Evolutionary conservation across 768 basidiomycete species (phyloP), one percentile per base, ranked within the genome.

Genomic region (Mycena latifolia): DNA sequence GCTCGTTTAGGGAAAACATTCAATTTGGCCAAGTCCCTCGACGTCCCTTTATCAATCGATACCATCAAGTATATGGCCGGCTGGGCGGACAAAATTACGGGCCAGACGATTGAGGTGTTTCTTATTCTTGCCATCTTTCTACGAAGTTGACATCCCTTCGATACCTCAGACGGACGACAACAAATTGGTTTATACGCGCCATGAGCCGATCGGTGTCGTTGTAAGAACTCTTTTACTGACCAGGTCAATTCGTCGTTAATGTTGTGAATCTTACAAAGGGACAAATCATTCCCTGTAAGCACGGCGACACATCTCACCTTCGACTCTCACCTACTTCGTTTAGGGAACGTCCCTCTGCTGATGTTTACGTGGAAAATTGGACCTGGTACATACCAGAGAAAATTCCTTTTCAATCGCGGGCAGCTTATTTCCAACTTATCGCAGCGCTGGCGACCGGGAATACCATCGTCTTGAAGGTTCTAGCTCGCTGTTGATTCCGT

Each of bases 391-490:
- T n/a, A n/a, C n/a, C n/a, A n/a, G n/a, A n/a, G n/a, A n/a, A n/a
- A n/a, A n/a, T n/a, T n/a, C n/a, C n/a, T n/a, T n/a, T n/a, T n/a
- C n/a, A n/a, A n/a, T n/a, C n/a, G n/a, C n/a, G n/a, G n/a, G n/a
- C n/a, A n/a, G n/a, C n/a, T n/a, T n/a, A n/a, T n/a, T n/a, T n/a
- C n/a, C n/a, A n/a, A n/a, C n/a, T n/a, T n/a, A n/a, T n/a, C n/a
- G n/a, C n/a, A 15, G 92, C 95, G 1, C 82, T 96, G 27, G 94
- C 94, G 0, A 90, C 90, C 0, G 94, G 94, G 50, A 94, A 94
- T 77, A 79, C 86, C 5, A 82, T 95, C 66, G 82, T 96, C 63
- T 80, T 95, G 73, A 96, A 86, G 75, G 78, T 78, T 12, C 37
- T n/a, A n/a, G n/a, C n/a, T n/a, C n/a, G n/a, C n/a, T n/a, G 33